phyloP scores from a whole-genome alignment of 495 filamentous ascomycete genomes.

The Durotheca rogersii region DNA sequence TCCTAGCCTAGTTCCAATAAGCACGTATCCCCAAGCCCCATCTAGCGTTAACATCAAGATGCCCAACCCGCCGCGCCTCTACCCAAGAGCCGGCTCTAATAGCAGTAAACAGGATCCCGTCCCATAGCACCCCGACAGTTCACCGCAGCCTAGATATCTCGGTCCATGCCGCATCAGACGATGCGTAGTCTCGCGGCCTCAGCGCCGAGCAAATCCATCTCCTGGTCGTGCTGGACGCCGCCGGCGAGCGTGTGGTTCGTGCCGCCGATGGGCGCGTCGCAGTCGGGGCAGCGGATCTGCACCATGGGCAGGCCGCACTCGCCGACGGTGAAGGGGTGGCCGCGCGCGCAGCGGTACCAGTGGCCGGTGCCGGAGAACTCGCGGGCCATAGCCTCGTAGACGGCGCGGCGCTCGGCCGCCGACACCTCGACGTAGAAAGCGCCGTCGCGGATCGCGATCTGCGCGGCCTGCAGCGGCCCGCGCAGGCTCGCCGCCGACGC shows the following conservation, averaged over 20 bases:
- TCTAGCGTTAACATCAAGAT: no score
- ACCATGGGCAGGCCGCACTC: not conserved
- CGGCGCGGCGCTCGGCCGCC: not conserved
- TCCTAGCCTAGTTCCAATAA: no score
- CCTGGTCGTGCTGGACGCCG: not conserved
- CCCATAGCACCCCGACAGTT: no score
- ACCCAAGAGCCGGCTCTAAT: no score
- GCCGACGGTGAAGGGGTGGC: conserved; percentile 6
- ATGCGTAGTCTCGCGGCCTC: not conserved
- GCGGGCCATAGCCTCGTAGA: not conserved
- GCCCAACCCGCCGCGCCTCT: no score
- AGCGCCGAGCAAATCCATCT: not conserved
- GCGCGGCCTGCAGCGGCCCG: not conserved
- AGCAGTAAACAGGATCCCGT: no score
- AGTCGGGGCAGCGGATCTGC: conserved; percentile 3
- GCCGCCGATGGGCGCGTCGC: not conserved
- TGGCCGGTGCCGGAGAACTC: not conserved
- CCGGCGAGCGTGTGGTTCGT: not conserved
- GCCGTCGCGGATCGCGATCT: not conserved
- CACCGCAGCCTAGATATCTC: no score
- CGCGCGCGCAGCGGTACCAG: conserved; percentile 5
- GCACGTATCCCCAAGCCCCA: no score
- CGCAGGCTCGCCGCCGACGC: not conserved
- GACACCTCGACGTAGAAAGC: not conserved
- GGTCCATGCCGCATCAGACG: no score